These are phyloP conservation scores for Fusarium liriodendri DNA, from an alignment of 2,329 filamentous ascomycete species.

Conservation along the genomic window DNA sequence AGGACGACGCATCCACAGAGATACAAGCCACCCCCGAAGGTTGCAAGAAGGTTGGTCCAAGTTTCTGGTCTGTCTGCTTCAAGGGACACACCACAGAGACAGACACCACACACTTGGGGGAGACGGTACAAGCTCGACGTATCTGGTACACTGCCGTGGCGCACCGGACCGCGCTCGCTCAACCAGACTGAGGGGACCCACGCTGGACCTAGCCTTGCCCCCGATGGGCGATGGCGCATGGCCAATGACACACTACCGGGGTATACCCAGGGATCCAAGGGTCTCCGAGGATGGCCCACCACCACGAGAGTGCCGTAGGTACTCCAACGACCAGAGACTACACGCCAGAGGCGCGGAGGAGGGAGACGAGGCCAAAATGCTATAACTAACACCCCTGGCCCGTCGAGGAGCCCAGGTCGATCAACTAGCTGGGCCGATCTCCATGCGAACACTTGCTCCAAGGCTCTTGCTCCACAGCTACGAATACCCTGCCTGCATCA, in stretches of 20 bases:
- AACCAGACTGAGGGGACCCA: slow-evolving; percentile 24
- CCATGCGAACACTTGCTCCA: slow-evolving; percentile 45
- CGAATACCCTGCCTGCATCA: slow-evolving; percentile 31
- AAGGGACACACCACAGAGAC: not conserved
- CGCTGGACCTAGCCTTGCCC: slow-evolving; percentile 14
- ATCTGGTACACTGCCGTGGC: slow-evolving; percentile 26
- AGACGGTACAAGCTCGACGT: slow-evolving; percentile 26
- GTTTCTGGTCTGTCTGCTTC: not conserved
- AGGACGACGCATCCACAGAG: slow-evolving; percentile 26
- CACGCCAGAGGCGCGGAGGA: slow-evolving; percentile 29
- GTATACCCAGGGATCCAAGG: slow-evolving; percentile 11
- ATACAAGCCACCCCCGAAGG: slow-evolving; percentile 39
- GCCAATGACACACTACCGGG: slow-evolving; percentile 6
- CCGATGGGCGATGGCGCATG: slow-evolving; percentile 7
- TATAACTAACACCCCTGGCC: slow-evolving; percentile 39
- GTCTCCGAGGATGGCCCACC: slow-evolving; percentile 13
- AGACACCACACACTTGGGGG: not conserved
- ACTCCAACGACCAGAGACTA: not conserved
- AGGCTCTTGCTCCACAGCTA: slow-evolving; percentile 39
- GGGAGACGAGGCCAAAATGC: slow-evolving; percentile 18
- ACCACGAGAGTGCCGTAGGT: not conserved
- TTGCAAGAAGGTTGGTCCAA: slow-evolving; percentile 15
- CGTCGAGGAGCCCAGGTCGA: slow-evolving; percentile 26
- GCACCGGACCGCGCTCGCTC: slow-evolving; percentile 36
- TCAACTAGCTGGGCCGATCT: slow-evolving; percentile 43